Base-by-base conservation (phyloP, 495 filamentous ascomycete genomes). In the Penicillium manginii region DNA sequence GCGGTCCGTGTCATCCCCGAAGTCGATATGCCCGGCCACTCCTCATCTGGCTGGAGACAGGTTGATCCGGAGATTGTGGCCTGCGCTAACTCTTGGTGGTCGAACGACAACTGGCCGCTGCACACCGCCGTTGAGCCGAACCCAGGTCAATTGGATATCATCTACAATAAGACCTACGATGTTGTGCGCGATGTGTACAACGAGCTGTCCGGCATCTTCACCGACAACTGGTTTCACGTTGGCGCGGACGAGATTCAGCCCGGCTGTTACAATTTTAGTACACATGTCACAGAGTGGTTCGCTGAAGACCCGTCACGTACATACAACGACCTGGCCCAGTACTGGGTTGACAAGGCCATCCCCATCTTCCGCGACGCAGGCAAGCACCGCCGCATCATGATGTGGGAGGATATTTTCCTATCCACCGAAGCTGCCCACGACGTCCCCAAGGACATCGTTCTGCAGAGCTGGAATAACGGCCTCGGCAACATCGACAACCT, bases 61-160 rank as follows among this genome's bases (percentile, higher is more conserved):
- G 70, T 84, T 4, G 79, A 85, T 53, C 75, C 75, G 3, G 62
- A 73, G 8, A 79, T 85, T 21, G 76, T 85, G 18, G 66, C 81
- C 1, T 85, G 82, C 59, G 68, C 61, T 14, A 63, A 85, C 60
- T 77, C 78, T 1, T 85, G 82, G 82, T 85, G 82, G 82, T 81
- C 77, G 18, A 83, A 84, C 53, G 82, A 84, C 51, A 67, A 72
- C 45, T 83, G 73, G 73, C 54, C 73, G 3, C 58, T 71, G 11
- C 82, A 84, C 62, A 85, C 81, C 2, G 80, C 81, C 23, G 79
- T 85, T 9, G 77, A 85, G 70, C 82, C 82, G 1, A 81, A 78
- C 55, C 82, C 82, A 0, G 82, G 82, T 31, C 82, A 85, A 52
- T 73, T 85, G 46, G 82, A 85, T 59, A 82, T 83, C 60, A 74